phyloP scores from a whole-genome alignment of 2,329 filamentous ascomycete genomes.

The Aspergillus ochraceus region DNA sequence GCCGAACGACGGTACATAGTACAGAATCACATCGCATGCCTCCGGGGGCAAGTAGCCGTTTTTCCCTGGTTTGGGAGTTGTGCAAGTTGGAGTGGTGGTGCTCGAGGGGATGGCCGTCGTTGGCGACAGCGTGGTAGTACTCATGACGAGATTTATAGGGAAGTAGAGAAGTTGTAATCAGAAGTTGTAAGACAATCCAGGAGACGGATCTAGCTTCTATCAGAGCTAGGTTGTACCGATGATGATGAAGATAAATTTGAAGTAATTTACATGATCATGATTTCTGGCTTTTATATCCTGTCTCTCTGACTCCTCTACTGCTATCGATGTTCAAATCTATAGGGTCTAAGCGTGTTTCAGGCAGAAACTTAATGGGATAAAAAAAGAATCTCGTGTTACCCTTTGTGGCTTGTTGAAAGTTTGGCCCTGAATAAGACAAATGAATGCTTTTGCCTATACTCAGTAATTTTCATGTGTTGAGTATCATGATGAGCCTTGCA shows the following conservation, averaged over 20 bases:
- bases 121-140: neutral
- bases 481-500: neutral
- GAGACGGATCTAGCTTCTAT: neutral
- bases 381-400: neutral
- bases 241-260: too few species aligned
- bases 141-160: slow-evolving; percentile 4
- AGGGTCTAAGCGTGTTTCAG: neutral
- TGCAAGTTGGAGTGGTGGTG: slow-evolving; percentile 18
- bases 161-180: neutral
- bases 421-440: neutral
- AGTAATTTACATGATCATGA: neutral
- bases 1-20: slow-evolving; percentile 31
- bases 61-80: slow-evolving; percentile 29
- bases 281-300: too few species aligned
- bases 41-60: slow-evolving; percentile 39
- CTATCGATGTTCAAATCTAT: neutral
- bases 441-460: too few species aligned
- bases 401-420: neutral
- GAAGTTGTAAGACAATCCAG: neutral
- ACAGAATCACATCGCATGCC: slow-evolving; percentile 35
- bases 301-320: too few species aligned
- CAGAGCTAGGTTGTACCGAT: too few species aligned
- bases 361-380: neutral
- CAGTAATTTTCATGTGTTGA: too few species aligned
- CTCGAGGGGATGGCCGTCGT: neutral